These are phyloP conservation scores for Bruguiera gymnorhiza DNA, from an alignment of 345 rosid species.

Conservation along the genomic window DNA sequence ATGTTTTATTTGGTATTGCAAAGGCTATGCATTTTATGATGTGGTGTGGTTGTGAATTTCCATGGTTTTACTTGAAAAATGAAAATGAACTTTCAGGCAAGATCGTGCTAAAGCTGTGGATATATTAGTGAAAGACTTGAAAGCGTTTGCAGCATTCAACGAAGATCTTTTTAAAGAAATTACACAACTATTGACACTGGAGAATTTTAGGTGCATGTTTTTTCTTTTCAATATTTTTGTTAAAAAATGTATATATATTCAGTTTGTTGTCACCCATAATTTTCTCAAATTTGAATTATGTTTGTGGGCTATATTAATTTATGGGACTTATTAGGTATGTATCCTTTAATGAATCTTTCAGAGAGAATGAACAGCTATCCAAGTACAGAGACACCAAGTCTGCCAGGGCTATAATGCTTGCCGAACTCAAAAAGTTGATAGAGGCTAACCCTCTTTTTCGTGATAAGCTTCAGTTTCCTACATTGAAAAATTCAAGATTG, in stretches of 20 bases:
- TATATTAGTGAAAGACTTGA: slow-evolving; percentile 72
- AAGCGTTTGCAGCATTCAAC: slow-evolving; percentile 64
- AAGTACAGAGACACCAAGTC: slow-evolving; percentile 78
- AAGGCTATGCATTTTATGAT: background rate
- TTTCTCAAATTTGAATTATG: background rate
- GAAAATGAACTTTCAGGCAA: slow-evolving; percentile 39
- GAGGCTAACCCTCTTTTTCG: slow-evolving; percentile 79
- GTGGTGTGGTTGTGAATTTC: background rate
- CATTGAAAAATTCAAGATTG: slow-evolving; percentile 64
- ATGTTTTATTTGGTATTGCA: background rate
- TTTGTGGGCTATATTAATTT: background rate
- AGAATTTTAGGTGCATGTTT: slow-evolving; percentile 60
- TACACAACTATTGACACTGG: slow-evolving; percentile 67
- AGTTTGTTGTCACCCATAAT: slow-evolving; percentile 6
- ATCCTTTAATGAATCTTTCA: slow-evolving; percentile 11
- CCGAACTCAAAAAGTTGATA: slow-evolving; percentile 66
- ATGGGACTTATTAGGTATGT: background rate
- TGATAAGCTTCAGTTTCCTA: slow-evolving; percentile 64
- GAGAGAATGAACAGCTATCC: slow-evolving; percentile 84
- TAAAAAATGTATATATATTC: slow-evolving; percentile 2
- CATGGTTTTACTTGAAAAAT: background rate
- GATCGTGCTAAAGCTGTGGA: slow-evolving; percentile 81
- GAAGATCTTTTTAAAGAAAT: slow-evolving; percentile 80
- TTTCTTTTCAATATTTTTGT: slow-evolving; percentile 3
- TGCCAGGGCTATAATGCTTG: slow-evolving; percentile 66